These are phyloP conservation scores for Ilyonectria mors-panacis DNA, from an alignment of 2,329 filamentous ascomycete species.

Conservation along the genomic window DNA sequence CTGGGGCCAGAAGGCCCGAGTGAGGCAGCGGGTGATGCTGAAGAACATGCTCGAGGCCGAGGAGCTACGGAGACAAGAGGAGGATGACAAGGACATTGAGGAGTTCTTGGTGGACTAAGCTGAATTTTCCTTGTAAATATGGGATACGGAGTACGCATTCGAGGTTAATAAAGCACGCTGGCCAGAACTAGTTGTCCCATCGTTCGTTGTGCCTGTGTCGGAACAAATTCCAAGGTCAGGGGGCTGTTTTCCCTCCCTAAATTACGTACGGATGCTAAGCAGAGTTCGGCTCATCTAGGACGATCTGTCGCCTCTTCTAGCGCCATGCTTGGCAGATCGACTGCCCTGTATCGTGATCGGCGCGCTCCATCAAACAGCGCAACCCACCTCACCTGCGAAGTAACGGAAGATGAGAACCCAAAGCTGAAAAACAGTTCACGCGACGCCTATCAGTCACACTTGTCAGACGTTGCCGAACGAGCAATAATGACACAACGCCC, in stretches of 20 bases:
- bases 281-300: not conserved
- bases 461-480: slow-evolving; percentile 9
- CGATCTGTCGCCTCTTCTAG: not conserved
- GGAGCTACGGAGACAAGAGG: slow-evolving; percentile 70
- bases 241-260: not conserved
- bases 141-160: slow-evolving; percentile 14
- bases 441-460: not conserved
- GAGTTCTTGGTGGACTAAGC: slow-evolving; percentile 74
- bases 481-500: not conserved
- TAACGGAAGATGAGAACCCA: not conserved
- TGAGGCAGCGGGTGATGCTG: slow-evolving; percentile 77
- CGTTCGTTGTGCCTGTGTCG: not conserved
- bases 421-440: not conserved
- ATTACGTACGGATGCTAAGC: not conserved
- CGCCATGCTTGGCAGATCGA: not conserved
- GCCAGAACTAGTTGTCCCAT: not conserved
- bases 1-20: slow-evolving; percentile 81
- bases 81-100: slow-evolving; percentile 82
- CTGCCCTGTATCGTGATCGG: not conserved
- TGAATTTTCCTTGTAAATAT: not conserved
- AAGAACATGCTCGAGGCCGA: slow-evolving; percentile 77
- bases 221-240: not conserved
- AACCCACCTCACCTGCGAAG: not conserved
- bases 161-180: slow-evolving; percentile 23
- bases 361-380: not conserved